Percentiles rank a stretch among this genome's conserved stretches.
These are phyloP conservation scores for Jaapia argillacea DNA, from an alignment of 768 basidiomycete genomes.

Conservation along the genomic window DNA sequence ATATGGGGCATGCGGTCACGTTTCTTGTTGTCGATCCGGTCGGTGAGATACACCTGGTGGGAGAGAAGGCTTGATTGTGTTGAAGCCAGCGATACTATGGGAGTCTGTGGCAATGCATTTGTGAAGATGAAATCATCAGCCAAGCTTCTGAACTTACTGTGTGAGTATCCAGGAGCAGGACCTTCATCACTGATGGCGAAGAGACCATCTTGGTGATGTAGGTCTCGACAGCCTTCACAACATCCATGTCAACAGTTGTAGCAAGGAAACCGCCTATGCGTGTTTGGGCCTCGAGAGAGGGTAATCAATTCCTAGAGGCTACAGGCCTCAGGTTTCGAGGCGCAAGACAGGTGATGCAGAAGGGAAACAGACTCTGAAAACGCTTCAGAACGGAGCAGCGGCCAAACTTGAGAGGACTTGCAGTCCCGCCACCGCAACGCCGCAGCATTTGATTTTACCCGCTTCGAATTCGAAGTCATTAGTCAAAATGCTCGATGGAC, in stretches of 20 bases:
- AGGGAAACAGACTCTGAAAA: background rate
- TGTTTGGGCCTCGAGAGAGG: too few species aligned
- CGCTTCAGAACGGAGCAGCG: too few species aligned
- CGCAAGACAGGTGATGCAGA: background rate
- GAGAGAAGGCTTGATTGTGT: conserved; percentile 90
- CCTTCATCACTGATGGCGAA: conserved; percentile 86
- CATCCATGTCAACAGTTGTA: conserved; percentile 56
- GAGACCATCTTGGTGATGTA: conserved; percentile 88
- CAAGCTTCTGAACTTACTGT: conserved; percentile 58
- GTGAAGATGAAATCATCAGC: background rate
- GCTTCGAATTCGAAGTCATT: too few species aligned
- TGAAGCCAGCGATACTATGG: conserved; percentile 88
- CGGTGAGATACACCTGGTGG: conserved; percentile 96
- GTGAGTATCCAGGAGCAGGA: conserved; percentile 87
- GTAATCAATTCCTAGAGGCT: too few species aligned
- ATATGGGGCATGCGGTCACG: conserved; percentile 92
- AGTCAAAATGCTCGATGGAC: too few species aligned
- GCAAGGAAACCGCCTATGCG: background rate
- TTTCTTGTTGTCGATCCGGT: conserved; percentile 90
- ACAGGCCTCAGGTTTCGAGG: background rate
- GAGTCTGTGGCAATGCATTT: conserved; percentile 48
- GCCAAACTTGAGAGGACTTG: too few species aligned
- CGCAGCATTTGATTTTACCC: too few species aligned
- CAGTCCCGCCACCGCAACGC: too few species aligned
- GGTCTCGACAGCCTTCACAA: conserved; percentile 89